Evolutionary conservation across 2,329 filamentous ascomycete species (phyloP), one percentile per base, ranked within the genome.

Genomic region (Xylaria sp.): DNA sequence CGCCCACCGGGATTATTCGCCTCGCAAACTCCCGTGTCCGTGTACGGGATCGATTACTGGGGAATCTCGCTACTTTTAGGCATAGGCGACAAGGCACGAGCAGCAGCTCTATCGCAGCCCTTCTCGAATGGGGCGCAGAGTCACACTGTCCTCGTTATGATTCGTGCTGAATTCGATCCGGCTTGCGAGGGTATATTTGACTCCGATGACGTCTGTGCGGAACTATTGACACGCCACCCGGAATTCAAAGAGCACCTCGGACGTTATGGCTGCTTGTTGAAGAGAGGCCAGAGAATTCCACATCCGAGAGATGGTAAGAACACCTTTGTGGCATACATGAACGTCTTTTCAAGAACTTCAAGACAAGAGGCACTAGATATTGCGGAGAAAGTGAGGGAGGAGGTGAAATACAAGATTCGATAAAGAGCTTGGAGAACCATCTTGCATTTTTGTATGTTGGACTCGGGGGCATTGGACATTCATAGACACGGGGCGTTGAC

Each of bases 31-130:
- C 68, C 73, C 12, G 71, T 65, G 34, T 72, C 72, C 6, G 72
- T 74, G 15, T 77, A 77, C 45, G 75, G 75, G 10, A 67, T 77
- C 28, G 74, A 74, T 45, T 77, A 77, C 62, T 77, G 72, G 69
- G 74, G 67, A 15, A 67, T 77, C 18, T 71, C 74, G 23, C 66
- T 76, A 2, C 65, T 73, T 18, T 36, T 75, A 0, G 75, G 71
- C 2, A 23, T 70, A 6, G 63, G 70, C 7, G 74, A 76, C 36
- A 70, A 72, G 53, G 68, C 57, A 20, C 68, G 75, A 34, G 73
- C 72, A 7, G 65, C 39, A 25, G 66, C 70, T 46, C 68, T 77
- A 32, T 72, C 71, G 10, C 70, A 57, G 25, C 72, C 75, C 4
- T 75, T 76, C 46, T 23, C 57, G 20, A 50, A 62, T 15, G 74